Base-by-base conservation (phyloP, 2,329 filamentous ascomycete genomes). In the Aschersonia sp. region DNA sequence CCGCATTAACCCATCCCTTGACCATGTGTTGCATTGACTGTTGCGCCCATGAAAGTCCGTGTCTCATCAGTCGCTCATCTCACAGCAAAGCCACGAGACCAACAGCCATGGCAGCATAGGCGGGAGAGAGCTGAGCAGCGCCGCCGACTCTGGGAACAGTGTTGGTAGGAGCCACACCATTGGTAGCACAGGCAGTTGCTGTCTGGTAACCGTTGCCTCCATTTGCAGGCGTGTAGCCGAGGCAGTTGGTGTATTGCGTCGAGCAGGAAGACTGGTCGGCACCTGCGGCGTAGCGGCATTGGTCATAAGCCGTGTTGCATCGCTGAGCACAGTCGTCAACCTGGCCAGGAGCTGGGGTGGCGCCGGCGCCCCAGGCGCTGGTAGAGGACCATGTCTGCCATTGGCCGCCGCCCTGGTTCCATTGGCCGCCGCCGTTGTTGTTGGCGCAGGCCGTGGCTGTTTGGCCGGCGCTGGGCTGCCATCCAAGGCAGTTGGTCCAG, bases 41-140 rank as follows among this genome's bases (percentile, higher is more conserved):
- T 20, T 20, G 20, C 20, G 20, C 20, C 2, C 20, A 32, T 45
- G 30, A 35, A 9, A 31, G 10, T 35, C n/a, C 9, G 20, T 35
- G 12, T 31, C 44, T 20, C 9, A 35, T 5, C 31, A 12, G 35
- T 7, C 35, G 35, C 35, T 38, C 20, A 20, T 20, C 20, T 30
- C 42, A 48, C 35, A 48, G 9, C 4, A 45, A 9, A 4, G 47
- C 47, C 29, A 45, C 6, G 9, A 48, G 3, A 40, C 47, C 47
- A n/a, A 48, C 2, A 29, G 47, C 47, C 32, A 48, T 44, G 43
- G 43, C 47, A 45, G 43, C 47, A 29, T 48, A 48, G 5, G 35
- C 43, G 9, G 47, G 47, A n/a, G 47, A 31, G 43, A 48, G 43
- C 32, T 48, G 42, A 9, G 32, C 5, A 28, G 35, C 47, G 4